Base-by-base conservation (phyloP, 108 stramenopile species). In the Poteriospumella lacustris region DNA sequence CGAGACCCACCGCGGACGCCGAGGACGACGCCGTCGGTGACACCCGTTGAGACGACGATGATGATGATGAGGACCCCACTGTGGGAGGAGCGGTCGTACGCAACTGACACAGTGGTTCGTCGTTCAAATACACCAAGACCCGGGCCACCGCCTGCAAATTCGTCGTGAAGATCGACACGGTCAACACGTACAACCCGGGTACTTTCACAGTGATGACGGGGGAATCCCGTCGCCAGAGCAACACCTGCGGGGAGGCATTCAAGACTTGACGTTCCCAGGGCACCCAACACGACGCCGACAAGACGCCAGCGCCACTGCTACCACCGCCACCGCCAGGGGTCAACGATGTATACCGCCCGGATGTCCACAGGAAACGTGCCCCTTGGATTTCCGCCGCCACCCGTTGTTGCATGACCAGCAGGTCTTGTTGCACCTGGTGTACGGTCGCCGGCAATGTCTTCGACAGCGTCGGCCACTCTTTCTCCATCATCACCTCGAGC, bases 211-310 rank as follows among this genome's bases (percentile, higher is more conserved):
- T 9, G 9, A 73, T 73, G 12, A 28, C 3, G 42, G 5, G 26
- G 41, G 70, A 42, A 26, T 31, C 41, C 36, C 36, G 26, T 26
- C 42, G 38, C 70, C 70, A 73, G 28, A 73, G 26, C 40, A 34
- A 56, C 3, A 34, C 42, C 26, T 15, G 5, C 26, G 33, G 5
- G 12, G 70, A n/a, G 5, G 70, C 5, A 38, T 73, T 73, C 40
- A 52, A 28, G 41, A 42, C 70, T 56, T 73, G 44, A 33, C 5
- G 3, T 33, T 73, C 70, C 70, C 70, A 73, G 26, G 70, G 70
- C 5, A 73, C 33, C 12, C 5, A 38, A 52, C 70, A n/a, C 9
- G 12, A 9, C n/a, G n/a, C n/a, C n/a, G n/a, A n/a, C n/a, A n/a
- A n/a, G n/a, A n/a, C n/a, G n/a, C n/a, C n/a, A n/a, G n/a, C n/a